These are phyloP conservation scores for Phascolomyces articulosus DNA, from an alignment of 371 early-diverging fungal genomes.

Conservation along the genomic window DNA sequence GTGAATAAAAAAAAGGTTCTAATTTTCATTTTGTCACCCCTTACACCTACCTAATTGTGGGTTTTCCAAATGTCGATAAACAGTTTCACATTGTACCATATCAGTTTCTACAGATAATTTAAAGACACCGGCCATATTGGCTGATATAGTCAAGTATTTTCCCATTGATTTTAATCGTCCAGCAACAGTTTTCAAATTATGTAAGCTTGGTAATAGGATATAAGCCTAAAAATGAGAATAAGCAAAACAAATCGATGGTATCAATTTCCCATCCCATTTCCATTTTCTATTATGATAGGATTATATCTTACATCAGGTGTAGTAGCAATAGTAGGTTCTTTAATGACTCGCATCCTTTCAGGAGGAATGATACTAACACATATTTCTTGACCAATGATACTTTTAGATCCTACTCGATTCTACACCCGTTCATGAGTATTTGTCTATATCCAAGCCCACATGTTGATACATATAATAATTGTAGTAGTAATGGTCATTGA, in stretches of 20 bases:
- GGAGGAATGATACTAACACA: constrained; percentile 14
- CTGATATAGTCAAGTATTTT: constrained; percentile 49
- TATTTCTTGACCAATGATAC: constrained; percentile 16
- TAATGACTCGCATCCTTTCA: constrained; percentile 16
- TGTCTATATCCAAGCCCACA: too few relatives aligned
- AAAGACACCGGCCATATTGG: constrained; percentile 62
- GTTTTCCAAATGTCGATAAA: constrained; percentile 48
- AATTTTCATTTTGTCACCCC: background rate
- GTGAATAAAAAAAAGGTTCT: background rate
- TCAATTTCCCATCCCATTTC: background rate
- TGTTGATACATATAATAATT: too few relatives aligned
- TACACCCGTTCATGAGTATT: background rate
- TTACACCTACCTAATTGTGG: constrained; percentile 46
- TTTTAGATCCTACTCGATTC: constrained; percentile 10
- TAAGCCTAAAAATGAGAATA: constrained; percentile 37
- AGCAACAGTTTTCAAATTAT: constrained; percentile 37
- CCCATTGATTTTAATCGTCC: constrained; percentile 50
- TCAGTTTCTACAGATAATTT: constrained; percentile 45
- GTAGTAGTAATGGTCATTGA: background rate
- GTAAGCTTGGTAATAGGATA: constrained; percentile 53
- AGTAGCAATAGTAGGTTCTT: constrained; percentile 15
- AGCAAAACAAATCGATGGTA: background rate
- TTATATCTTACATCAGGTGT: constrained; percentile 25
- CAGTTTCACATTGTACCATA: constrained; percentile 46
- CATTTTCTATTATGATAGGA: too few relatives aligned